Evolutionary conservation across 768 basidiomycete species (phyloP), one percentile per base, ranked within the genome.

Genomic region (Mycena crocata): DNA sequence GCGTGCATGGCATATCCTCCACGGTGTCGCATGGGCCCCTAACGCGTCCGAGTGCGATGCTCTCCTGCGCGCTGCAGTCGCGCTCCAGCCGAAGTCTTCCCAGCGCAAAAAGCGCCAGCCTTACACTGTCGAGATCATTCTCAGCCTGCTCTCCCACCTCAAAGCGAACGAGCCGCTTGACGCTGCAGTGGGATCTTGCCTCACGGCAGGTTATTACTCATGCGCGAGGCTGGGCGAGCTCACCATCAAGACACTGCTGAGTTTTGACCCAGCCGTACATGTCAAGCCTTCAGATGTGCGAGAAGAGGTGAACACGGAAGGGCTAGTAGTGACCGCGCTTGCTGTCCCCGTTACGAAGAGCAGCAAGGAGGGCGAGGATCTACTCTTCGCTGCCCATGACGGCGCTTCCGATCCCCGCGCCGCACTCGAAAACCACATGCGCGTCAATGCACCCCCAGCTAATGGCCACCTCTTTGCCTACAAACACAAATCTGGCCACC

Each of bases 1-100:
- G 0, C 55, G 55, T 1, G 55, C 62, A 1, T 64, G 62, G 62
- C 62, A 64, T 21, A 42, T 50, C 21, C 13, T 64, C 1, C 62
- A 64, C 10, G 37, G 62, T 6, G 23, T 50, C 0, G 9, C 35
- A 0, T 64, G 62, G 62, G n/a, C 5, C 1, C 35, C 30, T 0
- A 17, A 49, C 12, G 21, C 40, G 13, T 34, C 19, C 2, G 61
- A 55, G 14, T 30, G 10, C 30, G 44, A 55, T 12, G 44, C 61
- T 1, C 34, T 62, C 0, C 0, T 48, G 1, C 32, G 44, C 19
- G 52, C 34, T 0, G 52, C 55, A 24, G n/a, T 19, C 1, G 35
- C 30, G 1, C 37, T 64, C 1, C 48, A 50, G 14, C 56, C 56
- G 0, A 15, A 5, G 3, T 50, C 61, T 2, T 1, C 40, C 5